Percentiles rank a stretch among this genome's conserved stretches.
phyloP scores from a whole-genome alignment of 2,329 filamentous ascomycete species.

The Aspergillus novoparasiticus region DNA sequence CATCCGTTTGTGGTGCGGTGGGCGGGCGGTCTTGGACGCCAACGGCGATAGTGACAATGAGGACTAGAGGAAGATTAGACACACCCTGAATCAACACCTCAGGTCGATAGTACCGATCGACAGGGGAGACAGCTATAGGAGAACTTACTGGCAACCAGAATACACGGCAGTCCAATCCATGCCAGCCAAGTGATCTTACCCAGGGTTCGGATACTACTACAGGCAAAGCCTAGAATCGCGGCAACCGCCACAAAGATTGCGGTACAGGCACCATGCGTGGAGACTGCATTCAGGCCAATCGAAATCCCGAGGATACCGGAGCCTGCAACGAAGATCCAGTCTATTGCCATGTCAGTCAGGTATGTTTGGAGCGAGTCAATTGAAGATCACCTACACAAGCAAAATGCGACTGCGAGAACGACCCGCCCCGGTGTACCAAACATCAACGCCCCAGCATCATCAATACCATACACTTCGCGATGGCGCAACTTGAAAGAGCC shows the following conservation, averaged over 20 bases:
- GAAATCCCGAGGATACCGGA: constrained; percentile 46
- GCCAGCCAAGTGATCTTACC: constrained; percentile 36
- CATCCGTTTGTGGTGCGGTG: constrained; percentile 25
- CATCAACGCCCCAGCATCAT: constrained; percentile 57
- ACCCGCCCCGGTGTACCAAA: constrained; percentile 53
- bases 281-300: constrained; percentile 44
- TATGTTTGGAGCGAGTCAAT: not conserved
- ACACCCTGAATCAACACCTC: not conserved
- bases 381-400: constrained; percentile 8
- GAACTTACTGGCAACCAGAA: constrained; percentile 16
- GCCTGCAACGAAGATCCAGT: constrained; percentile 42
- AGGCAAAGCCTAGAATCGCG: constrained; percentile 19
- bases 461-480: constrained; percentile 59
- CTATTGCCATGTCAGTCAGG: constrained; percentile 7
- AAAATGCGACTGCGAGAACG: constrained; percentile 32
- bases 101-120: not conserved
- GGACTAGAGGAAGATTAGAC: constrained; percentile 17
- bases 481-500: constrained; percentile 56
- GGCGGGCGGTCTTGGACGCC: constrained; percentile 39
- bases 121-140: not conserved
- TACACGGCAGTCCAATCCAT: constrained; percentile 31
- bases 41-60: constrained; percentile 30
- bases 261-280: constrained; percentile 35
- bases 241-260: constrained; percentile 26
- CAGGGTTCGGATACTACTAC: constrained; percentile 38